These are phyloP conservation scores for Lactifluus rugatus DNA, from an alignment of 768 basidiomycete genomes.

Conservation along the genomic window DNA sequence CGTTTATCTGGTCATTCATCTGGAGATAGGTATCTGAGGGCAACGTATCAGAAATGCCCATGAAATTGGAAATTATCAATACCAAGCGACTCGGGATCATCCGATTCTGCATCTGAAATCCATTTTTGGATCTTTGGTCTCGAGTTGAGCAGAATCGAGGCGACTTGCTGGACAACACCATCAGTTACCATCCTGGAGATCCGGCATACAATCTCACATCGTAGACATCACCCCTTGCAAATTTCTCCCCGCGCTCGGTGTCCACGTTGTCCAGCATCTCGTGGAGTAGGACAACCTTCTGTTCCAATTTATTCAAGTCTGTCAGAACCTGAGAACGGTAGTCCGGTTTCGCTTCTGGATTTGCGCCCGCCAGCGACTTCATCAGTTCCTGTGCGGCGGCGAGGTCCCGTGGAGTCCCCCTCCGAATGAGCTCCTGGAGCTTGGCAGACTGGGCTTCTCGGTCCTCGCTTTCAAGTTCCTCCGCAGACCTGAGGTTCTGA, in stretches of 20 bases:
- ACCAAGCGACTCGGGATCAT: constrained; percentile 89
- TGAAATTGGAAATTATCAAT: not conserved
- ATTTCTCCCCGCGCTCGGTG: constrained; percentile 56
- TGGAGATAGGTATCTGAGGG: constrained; percentile 80
- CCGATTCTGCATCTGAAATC: constrained; percentile 87
- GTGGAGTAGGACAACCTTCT: constrained; percentile 90
- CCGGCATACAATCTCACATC: constrained; percentile 45
- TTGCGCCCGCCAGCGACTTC: constrained; percentile 90
- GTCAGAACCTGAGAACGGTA: constrained; percentile 83
- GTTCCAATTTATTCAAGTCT: constrained; percentile 90
- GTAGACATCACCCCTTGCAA: constrained; percentile 86
- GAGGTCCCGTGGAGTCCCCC: constrained; percentile 92
- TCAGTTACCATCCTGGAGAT: constrained; percentile 1
- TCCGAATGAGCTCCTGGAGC: constrained; percentile 93
- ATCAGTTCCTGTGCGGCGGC: constrained; percentile 95
- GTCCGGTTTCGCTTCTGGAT: constrained; percentile 90
- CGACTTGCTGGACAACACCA: constrained; percentile 61
- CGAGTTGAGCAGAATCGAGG: constrained; percentile 66
- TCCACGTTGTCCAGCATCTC: constrained; percentile 96
- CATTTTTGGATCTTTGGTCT: constrained; percentile 96
- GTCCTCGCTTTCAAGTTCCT: constrained; percentile 94
- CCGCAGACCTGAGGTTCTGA: constrained; percentile 87
- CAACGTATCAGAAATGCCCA: constrained; percentile 1
- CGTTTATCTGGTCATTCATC: constrained; percentile 98
- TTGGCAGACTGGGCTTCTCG: constrained; percentile 92